Evolutionary conservation across 805 yeast species (phyloP), one percentile per base, ranked within the genome.

Genomic region (Saccharomycopsis sp.): DNA sequence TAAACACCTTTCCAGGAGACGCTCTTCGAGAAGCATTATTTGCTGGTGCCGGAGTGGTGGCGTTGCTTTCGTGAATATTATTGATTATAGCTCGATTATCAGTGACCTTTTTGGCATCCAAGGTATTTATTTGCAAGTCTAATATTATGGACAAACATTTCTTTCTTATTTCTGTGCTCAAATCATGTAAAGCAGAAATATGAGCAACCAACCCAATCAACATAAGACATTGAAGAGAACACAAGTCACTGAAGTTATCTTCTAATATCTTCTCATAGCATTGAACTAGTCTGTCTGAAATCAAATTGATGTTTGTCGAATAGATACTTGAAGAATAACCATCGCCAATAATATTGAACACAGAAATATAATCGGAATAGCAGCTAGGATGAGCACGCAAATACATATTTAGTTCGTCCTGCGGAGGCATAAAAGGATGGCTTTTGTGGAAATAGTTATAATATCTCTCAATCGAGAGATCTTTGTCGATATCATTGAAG

Each of bases 321-420:
- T 73, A 77, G 35, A 67, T 63, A 1, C 68, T 58, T 3, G 72
- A 58, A 1, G 73, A 64, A 61, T 78, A 80, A 2, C 83, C 84
- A 58, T 78, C 83, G 0, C 78, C 79, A 17, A 80, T 68, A 2
- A 80, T 61, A 60, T 78, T 77, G 82, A 80, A 78, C 1, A 78
- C 73, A 1, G 73, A 67, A 3, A 80, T 49, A n/a, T 78, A 59
- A 59, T 80, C 83, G 42, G 68, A 68, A 24, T 73, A 74, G 47
- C 72, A 61, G 0, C 75, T 74, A 1, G 73, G 65, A 5, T 51
- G 22, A 14, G 69, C 55, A 3, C 64, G 58, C 8, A 79, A 62
- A 61, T 70, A 79, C 0, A 64, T 61, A 12, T 66, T 52, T 3
- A 79, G 69, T 29, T 77, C 72, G 7, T 64, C 63, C 41, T 67